Conservation (phyloP, 345 rosid genomes). For the Populus alba region DNA sequence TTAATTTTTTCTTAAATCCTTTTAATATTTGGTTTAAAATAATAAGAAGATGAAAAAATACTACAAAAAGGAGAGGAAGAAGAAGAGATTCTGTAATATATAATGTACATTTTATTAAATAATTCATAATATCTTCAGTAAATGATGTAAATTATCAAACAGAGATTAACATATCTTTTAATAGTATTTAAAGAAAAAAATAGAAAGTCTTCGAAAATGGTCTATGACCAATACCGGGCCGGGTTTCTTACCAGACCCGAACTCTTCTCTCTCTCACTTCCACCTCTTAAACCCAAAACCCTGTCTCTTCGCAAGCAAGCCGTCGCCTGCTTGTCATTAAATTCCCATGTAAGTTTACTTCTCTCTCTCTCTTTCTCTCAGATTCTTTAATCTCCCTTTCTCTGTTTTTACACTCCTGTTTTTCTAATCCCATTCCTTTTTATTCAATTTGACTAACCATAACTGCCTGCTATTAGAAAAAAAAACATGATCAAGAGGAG, state of each 20-base stretch:
- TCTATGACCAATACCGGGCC: not conserved
- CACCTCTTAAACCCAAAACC: not conserved
- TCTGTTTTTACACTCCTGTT: not conserved
- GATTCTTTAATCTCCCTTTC: too few relatives aligned
- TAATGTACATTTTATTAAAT: too few relatives aligned
- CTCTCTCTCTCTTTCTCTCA: not conserved
- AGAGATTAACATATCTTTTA: too few relatives aligned
- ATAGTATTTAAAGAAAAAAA: too few relatives aligned
- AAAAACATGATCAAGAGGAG: conserved; percentile 74
- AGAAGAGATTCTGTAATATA: too few relatives aligned
- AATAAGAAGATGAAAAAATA: too few relatives aligned
- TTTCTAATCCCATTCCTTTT: not conserved
- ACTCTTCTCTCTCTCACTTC: not conserved
- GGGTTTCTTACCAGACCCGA: conserved; percentile 1
- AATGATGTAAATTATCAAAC: too few relatives aligned
- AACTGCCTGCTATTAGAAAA: not conserved
- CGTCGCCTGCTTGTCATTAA: not conserved
- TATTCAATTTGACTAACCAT: not conserved
- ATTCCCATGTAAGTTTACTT: not conserved
- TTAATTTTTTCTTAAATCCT: too few relatives aligned
- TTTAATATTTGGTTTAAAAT: too few relatives aligned
- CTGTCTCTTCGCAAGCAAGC: not conserved
- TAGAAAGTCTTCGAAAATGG: not conserved
- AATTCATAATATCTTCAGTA: too few relatives aligned
- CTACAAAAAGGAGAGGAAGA: too few relatives aligned